Evolutionary conservation across 495 filamentous ascomycete species (phyloP).

Genomic region (Talaromyces nanjingensis): DNA sequence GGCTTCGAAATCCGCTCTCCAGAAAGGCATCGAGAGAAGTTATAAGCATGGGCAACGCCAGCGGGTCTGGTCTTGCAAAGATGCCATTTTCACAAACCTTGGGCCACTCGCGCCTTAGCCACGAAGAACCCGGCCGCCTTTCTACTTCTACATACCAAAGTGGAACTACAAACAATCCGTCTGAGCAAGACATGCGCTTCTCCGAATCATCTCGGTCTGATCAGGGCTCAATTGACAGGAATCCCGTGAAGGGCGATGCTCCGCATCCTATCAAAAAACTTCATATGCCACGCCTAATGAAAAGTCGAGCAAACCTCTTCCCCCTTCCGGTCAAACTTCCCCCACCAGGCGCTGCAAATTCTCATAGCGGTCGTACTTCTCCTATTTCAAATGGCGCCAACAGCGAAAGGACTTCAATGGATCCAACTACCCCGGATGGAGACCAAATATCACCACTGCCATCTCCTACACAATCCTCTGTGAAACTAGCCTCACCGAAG

Average conservation of each 20-base stretch:
- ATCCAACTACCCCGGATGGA: slow-evolving; percentile 26
- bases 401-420: slow-evolving; percentile 9
- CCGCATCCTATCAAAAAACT: slow-evolving; percentile 66
- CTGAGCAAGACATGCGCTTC: slow-evolving; percentile 61
- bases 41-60: not conserved
- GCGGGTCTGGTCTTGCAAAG: slow-evolving; percentile 1
- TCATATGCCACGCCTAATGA: slow-evolving; percentile 72
- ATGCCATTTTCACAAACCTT: not conserved
- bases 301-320: slow-evolving; percentile 78
- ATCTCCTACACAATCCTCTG: slow-evolving; percentile 48
- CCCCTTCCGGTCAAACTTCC: slow-evolving; percentile 68
- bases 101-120: slow-evolving; percentile 41
- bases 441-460: slow-evolving; percentile 43
- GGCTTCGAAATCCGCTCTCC: slow-evolving; percentile 17
- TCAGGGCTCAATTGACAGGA: slow-evolving; percentile 71
- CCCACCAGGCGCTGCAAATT: slow-evolving; percentile 12
- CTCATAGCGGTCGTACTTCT: not conserved
- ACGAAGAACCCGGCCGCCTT: slow-evolving; percentile 62
- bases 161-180: slow-evolving; percentile 61
- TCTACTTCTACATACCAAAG: slow-evolving; percentile 41
- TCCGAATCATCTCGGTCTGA: slow-evolving; percentile 94
- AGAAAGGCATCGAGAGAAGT: slow-evolving; percentile 3
- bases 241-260: slow-evolving; percentile 53
- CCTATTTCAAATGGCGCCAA: slow-evolving; percentile 16
- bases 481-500: slow-evolving; percentile 32